Evolutionary conservation across 331 rosid genomes (phyloP).

Genomic region (Acacia pycnantha): DNA sequence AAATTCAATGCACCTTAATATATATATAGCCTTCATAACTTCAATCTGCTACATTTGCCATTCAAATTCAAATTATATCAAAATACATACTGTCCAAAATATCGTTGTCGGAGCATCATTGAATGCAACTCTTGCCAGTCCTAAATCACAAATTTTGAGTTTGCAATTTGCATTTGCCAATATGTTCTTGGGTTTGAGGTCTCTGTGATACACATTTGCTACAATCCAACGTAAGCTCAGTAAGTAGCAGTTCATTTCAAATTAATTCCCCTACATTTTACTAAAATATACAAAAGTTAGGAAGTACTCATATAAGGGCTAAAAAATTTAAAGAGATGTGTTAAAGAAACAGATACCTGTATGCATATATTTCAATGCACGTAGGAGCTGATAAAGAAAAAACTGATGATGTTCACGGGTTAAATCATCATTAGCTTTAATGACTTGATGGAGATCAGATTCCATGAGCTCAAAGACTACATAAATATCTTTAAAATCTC

Average conservation of each 20-base stretch:
- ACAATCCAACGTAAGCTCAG: slow-evolving; percentile 37
- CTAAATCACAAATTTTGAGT: slow-evolving; percentile 87
- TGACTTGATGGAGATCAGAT: slow-evolving; percentile 92
- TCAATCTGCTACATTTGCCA: not conserved
- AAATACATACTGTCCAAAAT: slow-evolving; percentile 82
- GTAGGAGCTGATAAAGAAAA: slow-evolving; percentile 87
- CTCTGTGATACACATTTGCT: slow-evolving; percentile 92
- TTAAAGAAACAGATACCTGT: slow-evolving; percentile 44
- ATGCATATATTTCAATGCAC: slow-evolving; percentile 88
- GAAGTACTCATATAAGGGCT: not conserved
- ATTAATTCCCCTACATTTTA: not conserved
- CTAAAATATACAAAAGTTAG: not conserved
- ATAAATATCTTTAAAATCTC: slow-evolving; percentile 83
- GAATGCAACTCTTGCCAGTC: slow-evolving; percentile 87
- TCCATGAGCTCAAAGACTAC: slow-evolving; percentile 93
- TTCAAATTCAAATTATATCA: not conserved
- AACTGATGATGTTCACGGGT: slow-evolving; percentile 81
- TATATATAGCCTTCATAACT: not conserved
- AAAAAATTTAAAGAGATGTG: not conserved
- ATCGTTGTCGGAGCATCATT: slow-evolving; percentile 75
- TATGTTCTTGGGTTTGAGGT: slow-evolving; percentile 86
- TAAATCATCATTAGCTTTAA: slow-evolving; percentile 88
- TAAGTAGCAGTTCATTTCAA: not conserved
- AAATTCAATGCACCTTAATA: not conserved
- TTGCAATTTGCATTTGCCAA: slow-evolving; percentile 92